Conservation (phyloP, 495 filamentous ascomycete species). For the Annulohypoxylon maeteangense region DNA sequence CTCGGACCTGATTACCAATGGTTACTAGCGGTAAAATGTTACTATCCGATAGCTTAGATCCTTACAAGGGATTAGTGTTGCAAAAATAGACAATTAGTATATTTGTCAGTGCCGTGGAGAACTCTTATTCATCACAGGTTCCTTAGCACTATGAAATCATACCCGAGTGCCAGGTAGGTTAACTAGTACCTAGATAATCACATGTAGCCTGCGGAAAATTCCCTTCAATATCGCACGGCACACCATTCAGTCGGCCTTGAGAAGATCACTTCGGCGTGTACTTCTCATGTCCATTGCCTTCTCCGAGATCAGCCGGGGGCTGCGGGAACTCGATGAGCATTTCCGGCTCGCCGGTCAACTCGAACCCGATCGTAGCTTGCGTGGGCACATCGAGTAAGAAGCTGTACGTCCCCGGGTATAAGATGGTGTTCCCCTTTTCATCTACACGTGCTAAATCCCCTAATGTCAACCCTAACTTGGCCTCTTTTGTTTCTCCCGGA, state of each 20-base stretch:
- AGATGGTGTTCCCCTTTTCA: conserved; percentile 65
- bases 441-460: conserved; percentile 69
- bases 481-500: conserved; percentile 50
- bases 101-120: too few species aligned
- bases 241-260: too few species aligned
- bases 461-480: conserved; percentile 63
- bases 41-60: too few species aligned
- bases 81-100: too few species aligned
- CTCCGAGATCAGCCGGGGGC: conserved; percentile 40
- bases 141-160: too few species aligned
- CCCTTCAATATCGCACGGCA: too few species aligned
- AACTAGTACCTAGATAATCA: too few species aligned
- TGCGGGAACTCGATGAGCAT: conserved; percentile 45
- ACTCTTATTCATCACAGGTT: too few species aligned
- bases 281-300: conserved; percentile 44
- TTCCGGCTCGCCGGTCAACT: conserved; percentile 53
- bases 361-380: conserved; percentile 52
- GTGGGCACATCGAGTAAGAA: conserved; percentile 65
- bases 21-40: too few species aligned
- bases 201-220: too few species aligned
- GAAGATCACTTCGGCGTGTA: conserved; percentile 19
- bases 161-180: too few species aligned
- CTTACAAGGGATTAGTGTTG: too few species aligned
- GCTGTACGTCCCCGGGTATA: conserved; percentile 74
- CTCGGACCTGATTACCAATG: not conserved